Percentiles rank a stretch among this genome's conserved stretches.
Evolutionary conservation across 2,329 filamentous ascomycete genomes (phyloP).

Genomic region (Aspergillus eucalypticola): DNA sequence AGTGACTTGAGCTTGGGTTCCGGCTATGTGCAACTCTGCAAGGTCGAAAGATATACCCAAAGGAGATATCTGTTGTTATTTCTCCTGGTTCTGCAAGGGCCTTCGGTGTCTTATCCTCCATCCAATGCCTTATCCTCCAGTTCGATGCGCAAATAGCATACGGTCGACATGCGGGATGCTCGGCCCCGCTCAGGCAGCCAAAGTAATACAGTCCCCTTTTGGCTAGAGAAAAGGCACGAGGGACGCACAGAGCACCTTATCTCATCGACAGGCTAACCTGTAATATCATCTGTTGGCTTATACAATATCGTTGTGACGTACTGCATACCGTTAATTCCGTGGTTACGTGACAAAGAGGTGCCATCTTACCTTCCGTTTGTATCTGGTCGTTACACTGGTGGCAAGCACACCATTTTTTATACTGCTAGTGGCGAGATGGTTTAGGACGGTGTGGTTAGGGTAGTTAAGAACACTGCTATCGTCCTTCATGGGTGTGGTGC

Average conservation of each 20-base stretch:
- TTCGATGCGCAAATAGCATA: background rate
- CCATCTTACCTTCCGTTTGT: constrained; percentile 72
- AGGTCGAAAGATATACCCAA: background rate
- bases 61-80: background rate
- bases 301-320: constrained; percentile 98
- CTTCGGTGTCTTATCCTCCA: background rate
- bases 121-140: background rate
- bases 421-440: constrained; percentile 94
- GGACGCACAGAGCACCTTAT: background rate
- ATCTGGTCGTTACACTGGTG: constrained; percentile 94
- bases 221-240: background rate
- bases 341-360: background rate
- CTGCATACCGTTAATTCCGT: constrained; percentile 50
- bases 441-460: constrained; percentile 95
- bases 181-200: background rate
- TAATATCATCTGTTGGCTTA: constrained; percentile 68
- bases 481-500: constrained; percentile 88
- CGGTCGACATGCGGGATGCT: background rate
- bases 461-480: constrained; percentile 96
- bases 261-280: constrained; percentile 26
- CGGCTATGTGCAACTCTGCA: background rate
- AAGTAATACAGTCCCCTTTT: background rate
- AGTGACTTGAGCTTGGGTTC: background rate
- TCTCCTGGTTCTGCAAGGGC: background rate
- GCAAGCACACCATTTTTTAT: constrained; percentile 96